Conservation (phyloP, 768 basidiomycete species). For the Leucocoprinus leucothites region DNA sequence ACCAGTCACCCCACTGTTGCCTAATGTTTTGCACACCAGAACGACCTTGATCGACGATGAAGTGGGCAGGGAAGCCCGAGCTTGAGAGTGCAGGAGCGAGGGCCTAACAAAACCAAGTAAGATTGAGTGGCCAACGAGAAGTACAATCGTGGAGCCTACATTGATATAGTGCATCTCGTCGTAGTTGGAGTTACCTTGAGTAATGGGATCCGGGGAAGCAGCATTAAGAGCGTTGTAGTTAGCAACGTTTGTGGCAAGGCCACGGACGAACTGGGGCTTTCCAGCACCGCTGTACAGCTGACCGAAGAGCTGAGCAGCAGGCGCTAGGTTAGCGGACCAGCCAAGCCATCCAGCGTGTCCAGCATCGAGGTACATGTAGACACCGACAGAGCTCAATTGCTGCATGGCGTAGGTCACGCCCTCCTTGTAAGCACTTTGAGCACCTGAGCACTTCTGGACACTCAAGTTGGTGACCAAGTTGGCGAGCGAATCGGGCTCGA, state of each 20-base stretch:
- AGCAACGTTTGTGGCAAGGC: conserved; percentile 57
- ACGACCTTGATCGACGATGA: conserved; percentile 67
- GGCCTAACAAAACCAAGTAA: conserved; percentile 28
- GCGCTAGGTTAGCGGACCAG: conserved; percentile 60
- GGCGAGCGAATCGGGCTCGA: conserved; percentile 66
- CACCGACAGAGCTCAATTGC: conserved; percentile 51
- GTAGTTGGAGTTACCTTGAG: conserved; percentile 56
- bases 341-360: conserved; percentile 67
- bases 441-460: conserved; percentile 52
- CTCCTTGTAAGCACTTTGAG: conserved; percentile 49
- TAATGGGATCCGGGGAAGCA: conserved; percentile 55
- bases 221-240: conserved; percentile 47
- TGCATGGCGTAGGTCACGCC: conserved; percentile 55
- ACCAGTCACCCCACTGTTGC: conserved; percentile 62
- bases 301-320: conserved; percentile 54
- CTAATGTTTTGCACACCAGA: conserved; percentile 63
- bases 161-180: conserved; percentile 61
- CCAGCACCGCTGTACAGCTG: conserved; percentile 48
- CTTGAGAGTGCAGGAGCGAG: conserved; percentile 43
- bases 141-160: conserved; percentile 22
- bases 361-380: conserved; percentile 62
- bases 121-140: background rate
- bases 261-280: conserved; percentile 55
- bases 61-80: conserved; percentile 53
- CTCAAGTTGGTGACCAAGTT: conserved; percentile 68